A percentile compares a stretch with the other conserved stretches of the same genome.
Conservation (phyloP, 2,329 filamentous ascomycete genomes). For the Myriosclerotinia duriaeana region DNA sequence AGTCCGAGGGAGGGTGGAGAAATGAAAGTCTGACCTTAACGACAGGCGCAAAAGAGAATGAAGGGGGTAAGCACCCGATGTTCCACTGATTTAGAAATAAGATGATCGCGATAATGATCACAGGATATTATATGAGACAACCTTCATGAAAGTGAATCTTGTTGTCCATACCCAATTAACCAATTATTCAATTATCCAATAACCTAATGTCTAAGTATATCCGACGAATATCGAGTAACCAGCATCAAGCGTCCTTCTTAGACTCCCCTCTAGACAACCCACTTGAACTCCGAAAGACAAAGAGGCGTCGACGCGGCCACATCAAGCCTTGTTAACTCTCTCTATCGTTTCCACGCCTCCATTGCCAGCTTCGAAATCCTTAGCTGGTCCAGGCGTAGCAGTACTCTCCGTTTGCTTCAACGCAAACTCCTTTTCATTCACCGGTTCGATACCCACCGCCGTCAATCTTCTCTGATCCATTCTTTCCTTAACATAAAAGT, state of each 20-base stretch:
- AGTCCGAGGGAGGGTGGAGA: too few species aligned
- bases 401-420: conserved; percentile 14
- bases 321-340: not conserved
- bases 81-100: too few species aligned
- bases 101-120: too few species aligned
- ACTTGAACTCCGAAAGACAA: not conserved
- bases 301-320: accelerated
- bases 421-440: conserved; percentile 24
- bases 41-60: too few species aligned
- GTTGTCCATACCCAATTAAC: not conserved
- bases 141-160: not conserved
- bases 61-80: too few species aligned
- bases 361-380: not conserved
- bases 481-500: conserved; percentile 38
- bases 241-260: not conserved
- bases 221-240: not conserved
- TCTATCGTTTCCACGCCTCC: conserved; percentile 2
- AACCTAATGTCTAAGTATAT: not conserved
- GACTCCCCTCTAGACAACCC: not conserved
- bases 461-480: conserved; percentile 36
- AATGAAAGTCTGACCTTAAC: too few species aligned
- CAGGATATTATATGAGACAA: too few species aligned
- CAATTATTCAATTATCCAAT: not conserved
- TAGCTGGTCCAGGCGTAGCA: not conserved
- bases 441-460: conserved; percentile 24